Evolutionary conservation across 2,329 filamentous ascomycete genomes (phyloP), one percentile per base, ranked within the genome.

Genomic region (Paramyrothecium roridum): DNA sequence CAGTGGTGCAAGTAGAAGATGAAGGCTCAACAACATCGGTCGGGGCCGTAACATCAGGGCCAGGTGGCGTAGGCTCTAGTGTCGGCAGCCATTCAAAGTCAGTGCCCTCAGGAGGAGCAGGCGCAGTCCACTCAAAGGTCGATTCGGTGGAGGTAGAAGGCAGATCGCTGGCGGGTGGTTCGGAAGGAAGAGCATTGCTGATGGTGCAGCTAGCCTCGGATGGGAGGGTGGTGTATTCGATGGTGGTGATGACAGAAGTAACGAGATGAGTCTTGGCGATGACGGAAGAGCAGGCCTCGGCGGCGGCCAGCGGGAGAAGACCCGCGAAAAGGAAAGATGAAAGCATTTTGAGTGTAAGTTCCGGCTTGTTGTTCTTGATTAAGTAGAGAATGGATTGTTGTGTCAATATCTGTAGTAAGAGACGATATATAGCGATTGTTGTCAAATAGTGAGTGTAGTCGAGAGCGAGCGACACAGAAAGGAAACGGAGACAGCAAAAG

Each of bases 251-350:
- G 33, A 40, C 30, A 11, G 26, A 19, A 19, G 49, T 51, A 40
- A 37, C n/a, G 17, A 51, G 30, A 40, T 51, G 49, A 6, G 49
- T 51, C 19, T 51, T 51, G 26, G 49, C 33, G 33, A 51, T 21
- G 49, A 51, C 33, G 26, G 49, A 51, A 20, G 8, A 16, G 30
- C 49, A 51, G n/a, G 49, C 49, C 49, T 51, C 30, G 33, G 49
- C 49, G n/a, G 49, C 49, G 8, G 21, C 49, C 11, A 51, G 49
- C 10, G 49, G 49, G 12, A 51, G 13, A 37, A 51, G 10, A 17
- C 49, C 49, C 17, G 26, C 16, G 30, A 51, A 22, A 51, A 51
- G 49, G 30, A 51, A 20, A 37, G 17, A 22, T 20, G 49, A 51
- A 22, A 37, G 33, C 49, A 51, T 51, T 26, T 50, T 50, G 48